phyloP scores from a whole-genome alignment of 305 asterid species.

The Nicotiana rustica region DNA sequence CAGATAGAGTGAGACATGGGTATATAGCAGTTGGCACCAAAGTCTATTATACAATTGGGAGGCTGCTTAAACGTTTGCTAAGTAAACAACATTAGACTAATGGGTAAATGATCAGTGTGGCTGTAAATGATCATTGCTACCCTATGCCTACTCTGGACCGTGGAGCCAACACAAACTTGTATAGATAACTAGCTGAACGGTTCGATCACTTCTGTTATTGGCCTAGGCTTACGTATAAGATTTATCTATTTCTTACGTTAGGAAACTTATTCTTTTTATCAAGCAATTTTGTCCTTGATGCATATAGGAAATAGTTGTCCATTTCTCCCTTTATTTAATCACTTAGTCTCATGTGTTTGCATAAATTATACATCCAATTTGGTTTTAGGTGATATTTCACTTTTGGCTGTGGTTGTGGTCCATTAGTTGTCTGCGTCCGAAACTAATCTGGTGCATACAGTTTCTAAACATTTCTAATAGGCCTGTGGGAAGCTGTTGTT shows the following conservation, averaged over 20 bases:
- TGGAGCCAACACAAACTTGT: neutral
- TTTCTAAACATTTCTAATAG: neutral
- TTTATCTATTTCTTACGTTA: neutral
- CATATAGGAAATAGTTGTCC: neutral
- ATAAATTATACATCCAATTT: neutral
- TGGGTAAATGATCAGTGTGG: neutral
- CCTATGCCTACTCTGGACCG: neutral
- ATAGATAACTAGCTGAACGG: neutral
- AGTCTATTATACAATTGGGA: too few relatives aligned
- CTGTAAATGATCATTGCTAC: neutral
- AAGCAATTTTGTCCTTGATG: neutral
- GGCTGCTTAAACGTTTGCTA: neutral
- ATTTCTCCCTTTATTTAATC: conserved; percentile 21
- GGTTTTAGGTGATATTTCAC: neutral
- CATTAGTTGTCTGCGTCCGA: neutral
- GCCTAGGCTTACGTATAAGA: neutral
- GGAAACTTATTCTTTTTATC: neutral
- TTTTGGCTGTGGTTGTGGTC: conserved; percentile 11
- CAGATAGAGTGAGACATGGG: neutral
- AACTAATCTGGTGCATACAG: neutral
- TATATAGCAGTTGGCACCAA: too few relatives aligned
- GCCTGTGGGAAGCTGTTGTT: neutral
- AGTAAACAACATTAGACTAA: neutral
- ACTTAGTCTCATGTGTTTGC: neutral
- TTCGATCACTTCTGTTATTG: neutral